A percentile compares a stretch with the other conserved stretches of the same genome.
Conservation (phyloP, 2,329 filamentous ascomycete species). For the Alternaria sp. region DNA sequence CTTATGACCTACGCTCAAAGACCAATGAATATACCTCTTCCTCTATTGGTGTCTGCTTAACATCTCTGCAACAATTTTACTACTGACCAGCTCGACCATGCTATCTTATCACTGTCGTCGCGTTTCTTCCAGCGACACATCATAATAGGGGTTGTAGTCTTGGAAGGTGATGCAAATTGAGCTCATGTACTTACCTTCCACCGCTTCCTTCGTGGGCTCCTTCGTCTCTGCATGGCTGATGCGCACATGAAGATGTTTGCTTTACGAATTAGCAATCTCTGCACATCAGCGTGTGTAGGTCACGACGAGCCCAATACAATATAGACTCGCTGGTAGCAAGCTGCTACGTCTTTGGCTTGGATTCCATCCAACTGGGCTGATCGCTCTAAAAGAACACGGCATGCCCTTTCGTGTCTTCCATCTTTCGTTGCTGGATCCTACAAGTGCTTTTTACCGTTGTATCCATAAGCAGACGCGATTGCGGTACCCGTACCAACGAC, state of each 20-base stretch:
- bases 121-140: neutral
- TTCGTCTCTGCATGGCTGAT: neutral
- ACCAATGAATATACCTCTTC: neutral
- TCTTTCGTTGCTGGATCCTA: neutral
- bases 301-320: neutral
- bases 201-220: neutral
- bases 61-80: too few species aligned
- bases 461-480: neutral
- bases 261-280: neutral
- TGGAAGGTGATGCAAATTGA: neutral
- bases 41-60: too few species aligned
- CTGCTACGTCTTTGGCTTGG: neutral
- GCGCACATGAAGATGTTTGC: neutral
- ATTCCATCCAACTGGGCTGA: neutral
- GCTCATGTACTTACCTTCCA: neutral
- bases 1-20: neutral
- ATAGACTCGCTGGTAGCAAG: neutral
- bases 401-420: neutral
- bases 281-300: neutral
- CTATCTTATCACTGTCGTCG: neutral
- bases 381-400: neutral
- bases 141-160: neutral
- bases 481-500: neutral
- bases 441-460: neutral
- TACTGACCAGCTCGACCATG: neutral